Base-by-base conservation (phyloP, 2,329 filamentous ascomycete species). In the Thelonectria rubi region DNA sequence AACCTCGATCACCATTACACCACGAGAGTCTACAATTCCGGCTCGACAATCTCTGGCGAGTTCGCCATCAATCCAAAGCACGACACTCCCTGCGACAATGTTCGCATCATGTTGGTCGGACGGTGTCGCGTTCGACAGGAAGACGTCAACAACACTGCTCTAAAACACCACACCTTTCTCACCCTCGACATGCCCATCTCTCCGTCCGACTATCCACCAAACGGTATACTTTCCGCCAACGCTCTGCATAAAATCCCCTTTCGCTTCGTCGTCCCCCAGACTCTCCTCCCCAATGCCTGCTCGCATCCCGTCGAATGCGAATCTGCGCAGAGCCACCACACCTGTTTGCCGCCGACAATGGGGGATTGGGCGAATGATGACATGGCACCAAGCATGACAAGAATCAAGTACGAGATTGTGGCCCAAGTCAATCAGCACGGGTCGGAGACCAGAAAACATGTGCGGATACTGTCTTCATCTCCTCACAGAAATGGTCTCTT, bases 341-440 rank as follows among this genome's bases (percentile, higher is more conserved):
- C 37, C 17, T 32, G 37, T 34, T 34, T 70, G 3, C 68, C 68
- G 10, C 58, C 68, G 1, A 64, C 56, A 0, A 47, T 69, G 5
- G 60, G 68, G 1, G 55, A 58, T 8, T 70, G 68, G 68, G 68
- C 70, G 5, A 70, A 69, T 1, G 55, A 67, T 1, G 68, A 70
- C 3, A 58, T 70, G 49, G 55, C 68, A 2, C 66, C 68, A 0
- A 42, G 63, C 0, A 66, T 67, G 66, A 63, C 66, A 1, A 56
- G 60, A 20, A 49, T 70, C 12, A 60, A 42, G n/a, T 70, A 70
- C 17, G 64, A 62, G 15, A 17, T 70, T 48, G 63, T 55, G 18
- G 68, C 64, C 2, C 55, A 60, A 8, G 53, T 70, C 8, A 17
- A 24, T 17, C 46, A 21, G 15, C 6, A 50, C 18, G 9, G 10